Evolutionary conservation across 108 stramenopile genomes (phyloP).

Genomic region (Cylindrotheca closterium): DNA sequence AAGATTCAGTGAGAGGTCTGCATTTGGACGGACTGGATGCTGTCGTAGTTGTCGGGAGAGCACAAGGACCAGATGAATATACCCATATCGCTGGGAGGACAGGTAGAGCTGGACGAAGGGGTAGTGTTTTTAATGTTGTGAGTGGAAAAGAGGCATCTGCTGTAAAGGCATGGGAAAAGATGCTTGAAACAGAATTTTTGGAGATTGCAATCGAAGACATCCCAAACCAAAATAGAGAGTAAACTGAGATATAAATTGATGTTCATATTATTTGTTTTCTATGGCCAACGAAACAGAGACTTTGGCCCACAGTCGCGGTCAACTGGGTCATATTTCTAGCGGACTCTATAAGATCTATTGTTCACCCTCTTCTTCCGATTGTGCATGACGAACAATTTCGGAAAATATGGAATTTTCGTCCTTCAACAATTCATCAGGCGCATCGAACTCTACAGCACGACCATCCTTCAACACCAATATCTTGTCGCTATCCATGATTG

Average conservation of each 20-base stretch:
- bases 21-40: constrained; percentile 85
- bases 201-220: not conserved
- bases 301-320: too few species aligned
- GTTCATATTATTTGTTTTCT: too few species aligned
- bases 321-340: too few species aligned
- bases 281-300: too few species aligned
- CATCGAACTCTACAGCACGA: constrained; percentile 73
- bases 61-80: constrained; percentile 92
- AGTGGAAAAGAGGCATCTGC: constrained; percentile 63
- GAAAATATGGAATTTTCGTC: constrained; percentile 69
- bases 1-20: constrained; percentile 91
- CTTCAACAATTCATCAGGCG: constrained; percentile 83
- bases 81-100: constrained; percentile 94
- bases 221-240: too few species aligned
- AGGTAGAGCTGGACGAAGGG: constrained; percentile 80
- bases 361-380: constrained; percentile 36
- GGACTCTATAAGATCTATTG: too few species aligned
- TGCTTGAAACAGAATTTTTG: constrained; percentile 56
- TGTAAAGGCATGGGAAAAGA: constrained; percentile 71
- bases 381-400: constrained; percentile 72
- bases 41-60: constrained; percentile 83
- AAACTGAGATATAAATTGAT: too few species aligned
- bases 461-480: constrained; percentile 92
- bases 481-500: constrained; percentile 93
- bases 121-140: constrained; percentile 79